A percentile compares a stretch with the other conserved stretches of the same genome.
Conservation (phyloP, 2,329 filamentous ascomycete genomes). For the Alternaria sp. region DNA sequence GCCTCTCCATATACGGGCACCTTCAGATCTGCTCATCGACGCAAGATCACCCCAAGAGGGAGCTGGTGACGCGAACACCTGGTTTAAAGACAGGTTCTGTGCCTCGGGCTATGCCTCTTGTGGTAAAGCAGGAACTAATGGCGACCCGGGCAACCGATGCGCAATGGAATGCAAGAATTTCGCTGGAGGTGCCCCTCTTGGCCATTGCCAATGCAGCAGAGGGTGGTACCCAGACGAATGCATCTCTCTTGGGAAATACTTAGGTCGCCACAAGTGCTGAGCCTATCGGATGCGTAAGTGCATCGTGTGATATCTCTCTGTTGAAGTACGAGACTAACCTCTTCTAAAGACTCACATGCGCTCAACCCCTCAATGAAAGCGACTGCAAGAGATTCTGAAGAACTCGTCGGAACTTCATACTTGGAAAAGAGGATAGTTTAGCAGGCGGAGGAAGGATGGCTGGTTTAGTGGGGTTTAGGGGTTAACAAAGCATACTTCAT, state of each 20-base stretch:
- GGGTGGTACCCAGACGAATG: background rate
- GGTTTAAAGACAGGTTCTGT: constrained; percentile 12
- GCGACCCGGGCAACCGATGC: background rate
- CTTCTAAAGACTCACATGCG: background rate
- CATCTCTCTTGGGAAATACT: background rate
- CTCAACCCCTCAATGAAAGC: background rate
- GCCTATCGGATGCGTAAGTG: background rate
- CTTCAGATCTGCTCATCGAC: background rate
- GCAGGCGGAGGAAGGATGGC: background rate
- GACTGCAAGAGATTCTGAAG: background rate
- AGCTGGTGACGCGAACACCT: background rate
- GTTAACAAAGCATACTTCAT: background rate
- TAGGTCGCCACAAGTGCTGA: background rate
- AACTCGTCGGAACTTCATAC: background rate
- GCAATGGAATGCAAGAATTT: background rate
- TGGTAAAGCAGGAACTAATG: background rate
- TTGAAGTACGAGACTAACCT: background rate
- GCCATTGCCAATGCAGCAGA: background rate
- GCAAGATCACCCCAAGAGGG: background rate
- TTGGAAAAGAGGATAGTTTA: background rate
- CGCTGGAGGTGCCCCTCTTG: background rate
- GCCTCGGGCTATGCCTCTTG: background rate
- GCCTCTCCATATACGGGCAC: background rate
- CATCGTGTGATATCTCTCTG: background rate
- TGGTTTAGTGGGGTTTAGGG: background rate